Evolutionary conservation across 2,329 filamentous ascomycete genomes (phyloP).

Genomic region (Cadophora sp.): DNA sequence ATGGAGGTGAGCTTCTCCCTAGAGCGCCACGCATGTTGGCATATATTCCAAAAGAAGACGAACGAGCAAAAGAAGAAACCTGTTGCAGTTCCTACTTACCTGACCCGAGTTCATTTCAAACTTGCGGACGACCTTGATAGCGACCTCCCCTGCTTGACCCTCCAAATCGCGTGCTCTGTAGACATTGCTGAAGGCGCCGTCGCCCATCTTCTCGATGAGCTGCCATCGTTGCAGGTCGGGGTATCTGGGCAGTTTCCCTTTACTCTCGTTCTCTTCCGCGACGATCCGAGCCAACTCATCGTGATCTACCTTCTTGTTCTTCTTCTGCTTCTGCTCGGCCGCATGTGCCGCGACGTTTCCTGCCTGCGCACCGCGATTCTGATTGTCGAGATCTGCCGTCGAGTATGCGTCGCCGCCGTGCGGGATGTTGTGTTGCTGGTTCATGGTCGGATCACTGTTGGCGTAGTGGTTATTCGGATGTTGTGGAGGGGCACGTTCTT

Average conservation of each 20-base stretch:
- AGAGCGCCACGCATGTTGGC: conserved; percentile 62
- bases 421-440: conserved; percentile 57
- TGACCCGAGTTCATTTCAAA: conserved; percentile 99
- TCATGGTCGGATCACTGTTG: conserved; percentile 64
- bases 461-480: conserved; percentile 58
- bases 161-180: conserved; percentile 83
- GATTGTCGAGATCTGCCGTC: conserved; percentile 62
- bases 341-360: conserved; percentile 69
- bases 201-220: conserved; percentile 95
- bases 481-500: conserved; percentile 52
- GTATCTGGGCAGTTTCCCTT: conserved; percentile 84
- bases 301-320: conserved; percentile 59
- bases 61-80: conserved; percentile 40
- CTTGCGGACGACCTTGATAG: conserved; percentile 98
- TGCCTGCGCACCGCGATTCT: conserved; percentile 73
- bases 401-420: conserved; percentile 68
- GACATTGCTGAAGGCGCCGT: conserved; percentile 98
- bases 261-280: conserved; percentile 87
- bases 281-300: conserved; percentile 84
- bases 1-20: conserved; percentile 93
- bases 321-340: conserved; percentile 62
- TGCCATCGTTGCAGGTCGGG: conserved; percentile 87
- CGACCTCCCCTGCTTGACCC: conserved; percentile 78
- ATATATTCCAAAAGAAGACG: conserved; percentile 47
- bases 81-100: conserved; percentile 68